Percentiles rank a stretch among this genome's conserved stretches.
Conservation (phyloP, 192 early-diverging fungal species). For the Haplosporangium gracile region DNA sequence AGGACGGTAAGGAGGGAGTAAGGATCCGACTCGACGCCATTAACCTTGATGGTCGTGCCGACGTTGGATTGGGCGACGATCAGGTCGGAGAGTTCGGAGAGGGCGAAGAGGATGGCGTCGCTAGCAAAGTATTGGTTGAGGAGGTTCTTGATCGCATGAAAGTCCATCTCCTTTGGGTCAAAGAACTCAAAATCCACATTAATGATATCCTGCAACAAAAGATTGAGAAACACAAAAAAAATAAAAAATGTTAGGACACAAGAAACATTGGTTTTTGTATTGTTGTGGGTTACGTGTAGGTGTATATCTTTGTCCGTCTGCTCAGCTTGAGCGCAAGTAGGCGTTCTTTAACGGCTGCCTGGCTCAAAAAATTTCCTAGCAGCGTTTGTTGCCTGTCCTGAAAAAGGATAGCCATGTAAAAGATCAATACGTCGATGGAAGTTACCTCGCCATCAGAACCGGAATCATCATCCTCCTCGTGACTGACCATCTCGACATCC, state of each 20-base stretch:
- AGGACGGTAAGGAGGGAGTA: constrained; percentile 89
- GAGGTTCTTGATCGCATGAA: constrained; percentile 92
- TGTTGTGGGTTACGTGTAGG: too few relatives aligned
- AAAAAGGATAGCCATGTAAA: too few relatives aligned
- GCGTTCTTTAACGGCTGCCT: too few relatives aligned
- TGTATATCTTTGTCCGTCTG: too few relatives aligned
- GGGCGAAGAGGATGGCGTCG: constrained; percentile 80
- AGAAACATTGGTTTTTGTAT: too few relatives aligned
- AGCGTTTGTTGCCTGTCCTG: neutral
- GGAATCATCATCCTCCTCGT: constrained; percentile 40
- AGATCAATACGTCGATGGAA: neutral
- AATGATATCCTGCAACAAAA: constrained; percentile 62
- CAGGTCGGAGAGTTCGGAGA: constrained; percentile 86
- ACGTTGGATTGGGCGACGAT: constrained; percentile 81
- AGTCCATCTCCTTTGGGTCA: constrained; percentile 90
- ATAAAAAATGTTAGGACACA: too few relatives aligned
- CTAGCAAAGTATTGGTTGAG: constrained; percentile 82
- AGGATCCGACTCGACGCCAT: constrained; percentile 82
- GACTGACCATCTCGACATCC: constrained; percentile 52
- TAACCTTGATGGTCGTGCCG: constrained; percentile 93
- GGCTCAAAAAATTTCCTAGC: too few relatives aligned
- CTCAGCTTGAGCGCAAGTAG: too few relatives aligned
- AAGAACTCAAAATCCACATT: constrained; percentile 98
- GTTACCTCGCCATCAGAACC: constrained; percentile 51
- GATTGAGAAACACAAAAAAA: too few relatives aligned